phyloP scores from a whole-genome alignment of 345 rosid species.

The Pugionium dolabratum region DNA sequence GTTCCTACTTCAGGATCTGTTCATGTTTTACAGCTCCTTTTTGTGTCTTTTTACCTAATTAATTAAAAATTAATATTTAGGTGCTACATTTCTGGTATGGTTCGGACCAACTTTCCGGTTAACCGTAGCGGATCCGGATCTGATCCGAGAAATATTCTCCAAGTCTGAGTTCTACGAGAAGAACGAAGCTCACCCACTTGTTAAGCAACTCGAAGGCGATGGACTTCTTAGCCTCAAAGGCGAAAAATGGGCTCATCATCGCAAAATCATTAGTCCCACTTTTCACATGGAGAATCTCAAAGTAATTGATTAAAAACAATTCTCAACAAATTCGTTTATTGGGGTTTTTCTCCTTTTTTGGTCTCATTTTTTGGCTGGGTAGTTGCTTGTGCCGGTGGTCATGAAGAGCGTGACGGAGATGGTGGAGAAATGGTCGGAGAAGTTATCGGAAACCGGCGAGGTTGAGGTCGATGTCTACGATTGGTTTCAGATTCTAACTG shows the following conservation, averaged over 20 bases:
- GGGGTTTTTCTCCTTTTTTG: not conserved
- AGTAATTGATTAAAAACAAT: conserved; percentile 39
- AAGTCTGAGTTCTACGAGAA: conserved; percentile 69
- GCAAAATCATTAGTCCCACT: conserved; percentile 69
- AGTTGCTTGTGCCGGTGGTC: conserved; percentile 62
- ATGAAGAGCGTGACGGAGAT: conserved; percentile 52
- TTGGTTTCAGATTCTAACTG: conserved; percentile 67
- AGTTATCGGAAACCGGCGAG: conserved; percentile 38
- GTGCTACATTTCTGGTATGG: conserved; percentile 80
- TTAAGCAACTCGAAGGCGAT: conserved; percentile 69
- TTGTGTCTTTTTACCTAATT: not conserved
- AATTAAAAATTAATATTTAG: conserved; percentile 35
- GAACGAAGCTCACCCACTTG: conserved; percentile 53
- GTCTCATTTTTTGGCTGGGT: not conserved
- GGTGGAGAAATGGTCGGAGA: conserved; percentile 58
- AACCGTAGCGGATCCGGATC: conserved; percentile 73
- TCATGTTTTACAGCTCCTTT: conserved; percentile 20
- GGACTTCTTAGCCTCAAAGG: conserved; percentile 76
- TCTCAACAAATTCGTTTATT: not conserved
- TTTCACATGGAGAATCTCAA: conserved; percentile 84
- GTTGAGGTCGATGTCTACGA: conserved; percentile 63
- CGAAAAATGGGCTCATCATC: conserved; percentile 71
- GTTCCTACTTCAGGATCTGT: conserved; percentile 38
- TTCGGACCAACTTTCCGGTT: conserved; percentile 77
- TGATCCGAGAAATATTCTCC: conserved; percentile 65